These are phyloP conservation scores for Fusarium xylarioides DNA, from an alignment of 2,329 filamentous ascomycete species.

Conservation along the genomic window DNA sequence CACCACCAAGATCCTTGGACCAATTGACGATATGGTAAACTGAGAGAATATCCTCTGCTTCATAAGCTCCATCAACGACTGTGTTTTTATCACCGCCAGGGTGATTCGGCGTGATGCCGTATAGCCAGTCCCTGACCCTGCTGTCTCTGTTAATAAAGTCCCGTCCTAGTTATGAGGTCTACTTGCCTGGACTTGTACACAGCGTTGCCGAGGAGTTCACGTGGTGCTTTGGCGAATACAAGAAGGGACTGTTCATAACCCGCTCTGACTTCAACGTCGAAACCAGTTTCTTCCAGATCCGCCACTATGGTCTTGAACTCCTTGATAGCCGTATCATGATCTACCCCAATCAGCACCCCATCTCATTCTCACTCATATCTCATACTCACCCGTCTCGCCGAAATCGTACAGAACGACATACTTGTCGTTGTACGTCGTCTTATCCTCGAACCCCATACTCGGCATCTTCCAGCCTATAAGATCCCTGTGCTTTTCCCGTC, in stretches of 20 bases:
- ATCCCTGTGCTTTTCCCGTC: neutral
- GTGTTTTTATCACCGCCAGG: slow-evolving; percentile 65
- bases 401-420: slow-evolving; percentile 54
- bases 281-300: slow-evolving; percentile 68
- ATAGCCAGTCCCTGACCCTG: slow-evolving; percentile 79
- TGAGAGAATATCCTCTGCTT: slow-evolving; percentile 75
- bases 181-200: slow-evolving; percentile 72
- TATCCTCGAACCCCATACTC: slow-evolving; percentile 7
- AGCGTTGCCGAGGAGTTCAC: slow-evolving; percentile 69
- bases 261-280: slow-evolving; percentile 76
- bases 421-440: slow-evolving; percentile 49
- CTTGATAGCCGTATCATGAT: slow-evolving; percentile 46
- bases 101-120: slow-evolving; percentile 71
- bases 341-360: slow-evolving; percentile 21
- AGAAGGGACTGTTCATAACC: slow-evolving; percentile 74
- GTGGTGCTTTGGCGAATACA: slow-evolving; percentile 71
- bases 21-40: slow-evolving; percentile 74
- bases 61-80: slow-evolving; percentile 59
- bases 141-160: neutral
- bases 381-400: slow-evolving; percentile 44
- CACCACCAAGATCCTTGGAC: slow-evolving; percentile 66
- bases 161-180: accelerated
- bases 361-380: too few species aligned
- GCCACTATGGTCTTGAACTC: slow-evolving; percentile 60
- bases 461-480: slow-evolving; percentile 16